phyloP scores from a whole-genome alignment of 257 asterid species.

The Osmanthus fragrans region DNA sequence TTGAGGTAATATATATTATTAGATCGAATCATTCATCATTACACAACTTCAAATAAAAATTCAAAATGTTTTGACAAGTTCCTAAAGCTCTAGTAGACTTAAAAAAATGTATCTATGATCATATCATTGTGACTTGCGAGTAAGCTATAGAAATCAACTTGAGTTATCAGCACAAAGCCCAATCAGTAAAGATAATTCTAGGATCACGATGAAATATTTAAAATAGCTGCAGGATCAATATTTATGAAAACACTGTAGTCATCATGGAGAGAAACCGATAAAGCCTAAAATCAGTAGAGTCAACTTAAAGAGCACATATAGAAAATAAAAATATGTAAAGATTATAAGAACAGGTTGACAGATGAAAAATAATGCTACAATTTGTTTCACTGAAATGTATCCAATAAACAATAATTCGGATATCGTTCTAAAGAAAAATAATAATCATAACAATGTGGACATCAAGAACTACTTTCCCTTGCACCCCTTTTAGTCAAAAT shows the following conservation, averaged over 20 bases:
- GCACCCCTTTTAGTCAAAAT: not conserved
- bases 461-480: not conserved
- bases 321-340: not conserved
- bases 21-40: not conserved
- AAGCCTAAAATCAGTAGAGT: not conserved
- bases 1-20: not conserved
- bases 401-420: not conserved
- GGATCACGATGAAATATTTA: no score
- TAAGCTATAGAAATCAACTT: not conserved
- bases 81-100: not conserved
- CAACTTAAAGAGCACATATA: not conserved
- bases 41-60: not conserved
- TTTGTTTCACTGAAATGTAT: not conserved
- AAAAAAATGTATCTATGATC: not conserved
- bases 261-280: not conserved
- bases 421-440: not conserved
- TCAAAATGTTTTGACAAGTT: not conserved
- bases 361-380: not conserved
- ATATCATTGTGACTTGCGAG: no score
- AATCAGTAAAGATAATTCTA: no score
- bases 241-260: not conserved
- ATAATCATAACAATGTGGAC: not conserved
- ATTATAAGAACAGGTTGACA: not conserved
- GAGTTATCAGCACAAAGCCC: no score
- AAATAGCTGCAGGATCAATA: no score